These are phyloP conservation scores for Prinsepia uniflora DNA, from an alignment of 306 rosid genomes.

Conservation along the genomic window DNA sequence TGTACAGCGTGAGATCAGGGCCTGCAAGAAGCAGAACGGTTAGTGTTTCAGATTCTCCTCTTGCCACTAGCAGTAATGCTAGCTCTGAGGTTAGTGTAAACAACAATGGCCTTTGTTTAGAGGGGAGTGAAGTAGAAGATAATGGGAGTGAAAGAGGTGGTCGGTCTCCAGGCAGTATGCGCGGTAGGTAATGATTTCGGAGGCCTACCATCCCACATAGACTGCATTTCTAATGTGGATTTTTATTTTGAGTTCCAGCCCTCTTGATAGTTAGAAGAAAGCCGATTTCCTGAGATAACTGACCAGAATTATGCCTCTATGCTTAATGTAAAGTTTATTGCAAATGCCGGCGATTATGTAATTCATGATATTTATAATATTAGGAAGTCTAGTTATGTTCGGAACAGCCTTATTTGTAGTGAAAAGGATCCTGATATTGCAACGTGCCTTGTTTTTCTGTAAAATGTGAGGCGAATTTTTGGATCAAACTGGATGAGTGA, in stretches of 20 bases:
- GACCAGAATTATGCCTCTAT: slow-evolving; percentile 43
- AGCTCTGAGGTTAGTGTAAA: slow-evolving; percentile 91
- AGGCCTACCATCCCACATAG: slow-evolving; percentile 27
- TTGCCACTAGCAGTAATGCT: slow-evolving; percentile 91
- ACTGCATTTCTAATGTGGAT: slow-evolving; percentile 17
- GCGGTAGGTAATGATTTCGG: slow-evolving; percentile 47
- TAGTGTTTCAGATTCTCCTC: slow-evolving; percentile 84
- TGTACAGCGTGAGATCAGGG: slow-evolving; percentile 93
- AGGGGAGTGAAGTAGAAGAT: slow-evolving; percentile 68
- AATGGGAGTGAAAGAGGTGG: slow-evolving; percentile 69
- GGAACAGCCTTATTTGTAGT: slow-evolving; percentile 22
- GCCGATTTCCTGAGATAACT: slow-evolving; percentile 32
- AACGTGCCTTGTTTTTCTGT: too few relatives aligned
- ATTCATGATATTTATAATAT: slow-evolving; percentile 37
- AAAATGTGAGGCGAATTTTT: too few relatives aligned
- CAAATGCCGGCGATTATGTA: slow-evolving; percentile 39
- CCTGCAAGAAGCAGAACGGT: slow-evolving; percentile 73
- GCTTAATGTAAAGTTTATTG: slow-evolving; percentile 49
- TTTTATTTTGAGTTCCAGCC: slow-evolving; percentile 27
- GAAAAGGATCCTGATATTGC: not conserved
- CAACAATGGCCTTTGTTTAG: slow-evolving; percentile 80
- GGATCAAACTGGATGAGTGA: too few relatives aligned
- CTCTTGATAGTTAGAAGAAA: slow-evolving; percentile 25
- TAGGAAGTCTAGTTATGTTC: slow-evolving; percentile 40
- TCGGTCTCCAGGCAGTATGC: slow-evolving; percentile 66